Percentiles rank a stretch among this genome's conserved stretches.
phyloP scores from a whole-genome alignment of 768 basidiomycete species.

The Leucogyrophana mollusca region DNA sequence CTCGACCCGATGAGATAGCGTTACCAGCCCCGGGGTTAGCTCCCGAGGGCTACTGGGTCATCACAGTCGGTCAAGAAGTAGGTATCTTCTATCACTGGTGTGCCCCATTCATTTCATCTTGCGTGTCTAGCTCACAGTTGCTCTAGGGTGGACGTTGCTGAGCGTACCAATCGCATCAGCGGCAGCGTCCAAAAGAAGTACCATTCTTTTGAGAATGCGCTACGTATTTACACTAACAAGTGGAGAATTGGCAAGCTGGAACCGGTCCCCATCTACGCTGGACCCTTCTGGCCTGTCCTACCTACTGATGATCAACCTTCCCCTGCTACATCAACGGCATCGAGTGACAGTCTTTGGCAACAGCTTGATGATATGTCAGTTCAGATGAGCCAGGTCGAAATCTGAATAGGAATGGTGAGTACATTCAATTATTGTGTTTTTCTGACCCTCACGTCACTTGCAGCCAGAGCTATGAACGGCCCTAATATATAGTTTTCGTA shows the following conservation, averaged over 20 bases:
- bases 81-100: neutral
- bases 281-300: neutral
- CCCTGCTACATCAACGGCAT: neutral
- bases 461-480: too few relatives aligned
- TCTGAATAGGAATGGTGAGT: too few relatives aligned
- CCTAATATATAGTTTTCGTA: too few relatives aligned
- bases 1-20: neutral
- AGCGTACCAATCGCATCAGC: neutral
- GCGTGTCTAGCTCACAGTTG: too few relatives aligned
- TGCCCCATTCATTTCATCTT: too few relatives aligned
- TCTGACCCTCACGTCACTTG: too few relatives aligned
- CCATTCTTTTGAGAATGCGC: neutral
- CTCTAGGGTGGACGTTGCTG: slow-evolving; percentile 1
- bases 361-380: neutral
- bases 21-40: neutral
- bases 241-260: neutral
- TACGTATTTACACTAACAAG: neutral
- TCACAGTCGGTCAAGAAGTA: slow-evolving; percentile 1
- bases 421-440: too few relatives aligned
- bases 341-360: neutral
- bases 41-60: neutral
- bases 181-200: neutral
- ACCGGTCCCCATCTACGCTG: neutral
- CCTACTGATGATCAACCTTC: neutral
- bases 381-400: neutral